These are phyloP conservation scores for Fraxinus anomala DNA, from an alignment of 257 asterid species.

Conservation along the genomic window DNA sequence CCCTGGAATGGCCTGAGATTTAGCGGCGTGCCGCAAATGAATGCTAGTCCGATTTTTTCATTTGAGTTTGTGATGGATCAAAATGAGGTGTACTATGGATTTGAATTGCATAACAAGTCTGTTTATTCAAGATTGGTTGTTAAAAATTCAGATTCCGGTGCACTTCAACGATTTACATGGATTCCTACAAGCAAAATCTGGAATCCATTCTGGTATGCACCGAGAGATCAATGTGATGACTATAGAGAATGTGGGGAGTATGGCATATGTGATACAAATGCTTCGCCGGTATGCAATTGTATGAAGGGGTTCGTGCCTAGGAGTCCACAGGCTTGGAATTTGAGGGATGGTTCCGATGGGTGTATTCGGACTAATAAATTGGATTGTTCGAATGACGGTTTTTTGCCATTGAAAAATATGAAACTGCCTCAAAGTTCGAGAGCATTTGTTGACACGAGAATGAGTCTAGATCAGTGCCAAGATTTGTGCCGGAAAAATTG, in stretches of 20 bases:
- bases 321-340: constrained; percentile 62
- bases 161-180: constrained; percentile 64
- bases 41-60: constrained; percentile 38
- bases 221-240: constrained; percentile 75
- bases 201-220: constrained; percentile 79
- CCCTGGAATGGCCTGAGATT: constrained; percentile 88
- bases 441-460: constrained; percentile 46
- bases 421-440: constrained; percentile 74
- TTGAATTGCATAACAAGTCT: constrained; percentile 39
- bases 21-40: constrained; percentile 93
- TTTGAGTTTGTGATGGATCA: constrained; percentile 43
- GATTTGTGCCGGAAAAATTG: constrained; percentile 64
- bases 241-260: constrained; percentile 68
- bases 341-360: constrained; percentile 83
- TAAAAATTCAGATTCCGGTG: constrained; percentile 33
- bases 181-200: constrained; percentile 50
- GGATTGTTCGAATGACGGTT: constrained; percentile 59
- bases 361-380: constrained; percentile 47
- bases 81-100: constrained; percentile 50
- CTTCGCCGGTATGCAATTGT: constrained; percentile 76
- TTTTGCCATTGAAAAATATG: constrained; percentile 45
- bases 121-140: constrained; percentile 59
- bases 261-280: constrained; percentile 73
- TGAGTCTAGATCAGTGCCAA: constrained; percentile 49
- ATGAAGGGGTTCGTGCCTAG: constrained; percentile 61